Conservation (phyloP, 192 early-diverging fungal genomes). For the Funneliformis mosseae region DNA sequence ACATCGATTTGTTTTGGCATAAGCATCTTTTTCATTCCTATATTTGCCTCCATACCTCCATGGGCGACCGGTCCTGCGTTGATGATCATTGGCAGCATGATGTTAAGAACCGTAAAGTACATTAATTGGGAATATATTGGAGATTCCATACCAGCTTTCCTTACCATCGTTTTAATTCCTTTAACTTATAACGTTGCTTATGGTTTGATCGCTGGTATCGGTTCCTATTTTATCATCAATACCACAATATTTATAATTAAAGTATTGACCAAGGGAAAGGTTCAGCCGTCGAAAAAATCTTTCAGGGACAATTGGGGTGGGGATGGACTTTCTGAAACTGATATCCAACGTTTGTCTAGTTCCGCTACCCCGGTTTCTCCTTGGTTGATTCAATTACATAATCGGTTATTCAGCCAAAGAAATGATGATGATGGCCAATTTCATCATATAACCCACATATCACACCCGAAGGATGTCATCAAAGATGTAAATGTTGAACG, state of each 20-base stretch:
- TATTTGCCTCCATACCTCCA: constrained; percentile 82
- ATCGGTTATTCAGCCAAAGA: not conserved
- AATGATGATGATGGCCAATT: not conserved
- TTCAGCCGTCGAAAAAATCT: constrained; percentile 42
- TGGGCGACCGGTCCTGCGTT: constrained; percentile 86
- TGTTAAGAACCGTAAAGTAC: constrained; percentile 65
- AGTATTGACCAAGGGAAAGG: constrained; percentile 55
- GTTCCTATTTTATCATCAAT: constrained; percentile 75
- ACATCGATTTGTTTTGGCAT: constrained; percentile 73
- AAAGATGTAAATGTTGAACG: too few species aligned
- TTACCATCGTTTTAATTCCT: constrained; percentile 78
- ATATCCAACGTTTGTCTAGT: not conserved
- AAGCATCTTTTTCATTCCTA: constrained; percentile 78
- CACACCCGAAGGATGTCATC: not conserved
- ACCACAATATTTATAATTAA: constrained; percentile 54
- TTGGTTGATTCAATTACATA: not conserved
- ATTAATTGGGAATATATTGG: constrained; percentile 83
- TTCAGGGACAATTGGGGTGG: constrained; percentile 6
- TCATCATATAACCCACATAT: not conserved
- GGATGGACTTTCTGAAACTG: not conserved
- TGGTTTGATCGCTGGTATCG: constrained; percentile 76
- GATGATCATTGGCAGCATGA: constrained; percentile 78
- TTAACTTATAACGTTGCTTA: constrained; percentile 81
- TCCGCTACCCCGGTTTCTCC: not conserved
- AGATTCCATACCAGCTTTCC: constrained; percentile 78